Base-by-base conservation (phyloP, 2,329 filamentous ascomycete genomes). In the Fusarium sp. region DNA sequence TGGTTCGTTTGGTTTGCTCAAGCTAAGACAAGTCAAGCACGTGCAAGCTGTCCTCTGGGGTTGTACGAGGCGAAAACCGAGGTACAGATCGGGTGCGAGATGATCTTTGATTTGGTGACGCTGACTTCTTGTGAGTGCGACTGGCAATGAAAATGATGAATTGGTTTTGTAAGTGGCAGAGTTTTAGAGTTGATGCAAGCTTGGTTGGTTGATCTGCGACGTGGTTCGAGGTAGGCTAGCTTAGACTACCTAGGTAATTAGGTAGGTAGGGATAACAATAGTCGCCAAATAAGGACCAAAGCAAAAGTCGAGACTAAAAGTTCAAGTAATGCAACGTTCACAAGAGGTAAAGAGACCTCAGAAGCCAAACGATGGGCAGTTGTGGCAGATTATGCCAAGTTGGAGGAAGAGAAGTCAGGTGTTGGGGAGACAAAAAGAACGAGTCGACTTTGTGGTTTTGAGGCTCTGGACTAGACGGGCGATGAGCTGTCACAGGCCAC, bases 21-120 rank as follows among this genome's bases (percentile, higher is more conserved):
- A 67, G 47, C 46, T 52, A 57, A 57, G 57, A 49, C 44, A 42
- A 55, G 56, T 48, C 44, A 49, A 69, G 48, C 68, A 71, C 68
- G 68, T 71, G 68, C 68, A 60, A 71, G 60, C 56, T 71, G 68
- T 69, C 68, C 59, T 69, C 52, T 45, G 48, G 46, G 25, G 56
- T 53, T 37, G 46, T 65, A 29, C 32, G 37, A 69, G 32, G 52
- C 48, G 20, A 57, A 71, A 54, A 25, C 57, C 64, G 48, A 69
- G 60, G 64, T 65, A 53, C 29, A 47, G 45, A 30, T 59, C 29
- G 25, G 22, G 30, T 29, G 20, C 22, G 24, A 46, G 34, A 30
- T n/a, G 6, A 44, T 48, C 18, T 16, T 16, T 22, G 37, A 20
- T 34, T 54, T 49, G 40, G 22, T 37, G 41, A 57, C 16, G 41